Evolutionary conservation across 2,329 filamentous ascomycete genomes (phyloP), one percentile per base, ranked within the genome.

Genomic region (Plenodomus biglobosus): DNA sequence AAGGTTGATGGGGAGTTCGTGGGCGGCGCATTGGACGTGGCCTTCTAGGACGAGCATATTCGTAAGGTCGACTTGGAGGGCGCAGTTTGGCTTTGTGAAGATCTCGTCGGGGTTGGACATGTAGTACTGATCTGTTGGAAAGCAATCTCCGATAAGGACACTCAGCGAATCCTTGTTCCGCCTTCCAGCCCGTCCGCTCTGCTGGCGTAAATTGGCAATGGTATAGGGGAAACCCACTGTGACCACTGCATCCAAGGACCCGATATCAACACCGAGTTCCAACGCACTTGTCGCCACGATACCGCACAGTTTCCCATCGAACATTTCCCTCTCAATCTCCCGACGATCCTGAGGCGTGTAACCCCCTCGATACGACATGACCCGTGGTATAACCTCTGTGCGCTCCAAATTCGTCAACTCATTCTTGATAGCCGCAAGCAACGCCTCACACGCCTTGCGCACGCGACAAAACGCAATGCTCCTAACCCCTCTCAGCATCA

Each of bases 71-170:
- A 97, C 88, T 65, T 94, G 91, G 2, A 97, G 77, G 68, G 90
- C 88, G 57, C 86, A 88, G 56, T 96, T 96, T 0, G 92, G 91
- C 62, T 90, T 90, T 0, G 88, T 94, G 72, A 97, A 92, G 19
- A 99, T 86, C 70, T 96, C 90, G 53, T 94, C 87, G 0, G 94
- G 94, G 56, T 97, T 95, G 53, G 89, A 85, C 94, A 99, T 99
- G 71, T 95, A 99, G 67, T 95, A 85, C 67, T 99, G 94, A 68
- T 99, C 94, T 0, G 90, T 90, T 2, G 92, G 85, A 58, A 94
- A 96, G 55, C 85, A 85, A 65, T 96, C 92, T 2, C 92, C 94
- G 0, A 99, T 84, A 1, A 99, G 76, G 2, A 99, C 84, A 0
- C 91, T 95, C 2, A 99, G 77, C 0, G 92, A 95, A 70, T 99